Base-by-base conservation (phyloP, 2,329 filamentous ascomycete genomes). In the Penicillium brevicompactum region DNA sequence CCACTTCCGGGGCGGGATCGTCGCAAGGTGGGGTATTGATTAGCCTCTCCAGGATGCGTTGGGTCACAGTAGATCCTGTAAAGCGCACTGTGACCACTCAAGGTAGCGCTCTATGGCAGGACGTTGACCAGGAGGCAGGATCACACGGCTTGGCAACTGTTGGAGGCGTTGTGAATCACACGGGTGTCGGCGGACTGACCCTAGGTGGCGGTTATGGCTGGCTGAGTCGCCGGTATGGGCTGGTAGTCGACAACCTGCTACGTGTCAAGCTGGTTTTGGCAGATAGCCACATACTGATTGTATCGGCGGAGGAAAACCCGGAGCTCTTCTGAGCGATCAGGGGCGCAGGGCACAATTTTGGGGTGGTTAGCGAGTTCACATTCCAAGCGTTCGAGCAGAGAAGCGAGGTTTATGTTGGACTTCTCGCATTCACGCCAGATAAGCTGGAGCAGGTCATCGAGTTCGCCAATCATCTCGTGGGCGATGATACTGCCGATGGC, bases 161-260 rank as follows among this genome's bases (percentile, higher is more conserved):
- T 14, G 47, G 47, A 22, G 47, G 47, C 2, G 84, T 84, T 0
- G 82, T 87, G 6, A 81, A 81, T 37, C 81, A 86, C 58, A 86
- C 84, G 2, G 84, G 85, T 5, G 81, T 87, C 4, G 84, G 82
- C 4, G 85, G 82, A 0, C 71, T 86, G 14, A 78, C 79, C 0
- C 67, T 86, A 0, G 82, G 82, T 1, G 84, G 83, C 21, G 84
- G 84, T 1, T 83, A 82, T 61, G 83, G 85, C 1, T 79, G 80
- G 66, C 71, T 87, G 13, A 79, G 75, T 18, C 79, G 81, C 1
- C 71, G 72, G 30, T 71, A 83, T 51, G 86, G 85, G 0, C 73
- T 87, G 5, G 74, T 74, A 1, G 78, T 82, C 50, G 81, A 82
- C 67, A 76, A 78, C 55, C 70, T 83, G 7, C 73, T 66, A 1